These are phyloP conservation scores for Sarocladiaceae sp. DNA, from an alignment of 2,329 filamentous ascomycete species.

Conservation along the genomic window DNA sequence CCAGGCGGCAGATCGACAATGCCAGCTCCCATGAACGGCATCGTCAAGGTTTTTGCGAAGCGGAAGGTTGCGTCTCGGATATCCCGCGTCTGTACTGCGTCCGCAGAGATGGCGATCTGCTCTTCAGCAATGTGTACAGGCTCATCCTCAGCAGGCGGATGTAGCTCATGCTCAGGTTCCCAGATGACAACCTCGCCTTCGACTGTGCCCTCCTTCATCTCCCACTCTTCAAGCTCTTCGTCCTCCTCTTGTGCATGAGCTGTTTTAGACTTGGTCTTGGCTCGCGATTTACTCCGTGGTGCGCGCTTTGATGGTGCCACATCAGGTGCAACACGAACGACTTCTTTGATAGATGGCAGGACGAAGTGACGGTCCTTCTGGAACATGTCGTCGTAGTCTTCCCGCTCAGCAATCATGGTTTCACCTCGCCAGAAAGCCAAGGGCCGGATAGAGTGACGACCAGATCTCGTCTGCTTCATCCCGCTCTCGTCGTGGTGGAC, in stretches of 20 bases:
- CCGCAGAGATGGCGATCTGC: conserved; percentile 49
- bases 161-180: conserved; percentile 49
- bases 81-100: conserved; percentile 50
- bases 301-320: conserved; percentile 25
- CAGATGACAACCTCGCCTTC: conserved; percentile 58
- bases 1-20: conserved; percentile 83
- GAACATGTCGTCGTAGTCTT: conserved; percentile 44
- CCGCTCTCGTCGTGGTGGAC: conserved; percentile 42
- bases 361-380: conserved; percentile 37
- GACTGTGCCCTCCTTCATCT: conserved; percentile 58
- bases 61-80: conserved; percentile 66
- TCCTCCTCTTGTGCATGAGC: conserved; percentile 40
- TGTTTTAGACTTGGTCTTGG: conserved; percentile 14
- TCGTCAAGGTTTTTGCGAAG: conserved; percentile 80
- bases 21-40: conserved; percentile 83
- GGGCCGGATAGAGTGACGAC: conserved; percentile 70
- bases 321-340: conserved; percentile 65
- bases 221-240: conserved; percentile 62
- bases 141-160: conserved; percentile 49
- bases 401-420: conserved; percentile 61
- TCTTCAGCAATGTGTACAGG: conserved; percentile 47
- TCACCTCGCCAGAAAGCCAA: conserved; percentile 86
- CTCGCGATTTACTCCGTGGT: conserved; percentile 21
- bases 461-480: conserved; percentile 62
- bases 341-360: conserved; percentile 66